Conservation (phyloP, 441 rosid genomes). For the Rhodomyrtus psidioides region DNA sequence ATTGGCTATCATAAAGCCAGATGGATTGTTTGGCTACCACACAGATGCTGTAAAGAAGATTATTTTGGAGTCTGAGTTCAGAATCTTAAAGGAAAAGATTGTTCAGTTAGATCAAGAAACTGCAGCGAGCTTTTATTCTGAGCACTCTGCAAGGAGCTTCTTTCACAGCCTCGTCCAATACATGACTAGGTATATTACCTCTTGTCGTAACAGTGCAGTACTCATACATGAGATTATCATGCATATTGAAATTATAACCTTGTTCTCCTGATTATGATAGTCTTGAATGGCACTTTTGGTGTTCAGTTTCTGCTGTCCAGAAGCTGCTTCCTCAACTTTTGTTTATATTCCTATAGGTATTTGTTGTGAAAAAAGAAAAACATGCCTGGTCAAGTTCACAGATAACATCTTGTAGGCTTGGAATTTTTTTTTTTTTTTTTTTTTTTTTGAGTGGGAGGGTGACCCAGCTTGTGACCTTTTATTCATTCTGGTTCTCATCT, state of each 20-base stretch:
- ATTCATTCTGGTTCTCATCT: neutral
- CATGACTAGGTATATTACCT: conserved; percentile 54
- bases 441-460: neutral
- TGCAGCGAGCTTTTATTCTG: too few relatives aligned
- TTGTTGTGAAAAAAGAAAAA: neutral
- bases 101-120: too few relatives aligned
- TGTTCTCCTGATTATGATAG: neutral
- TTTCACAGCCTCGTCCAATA: conserved; percentile 57
- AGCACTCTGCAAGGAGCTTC: conserved; percentile 62
- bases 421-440: neutral
- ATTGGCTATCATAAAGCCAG: too few relatives aligned
- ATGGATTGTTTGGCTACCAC: too few relatives aligned
- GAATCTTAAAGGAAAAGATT: too few relatives aligned
- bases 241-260: neutral
- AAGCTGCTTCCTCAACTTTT: neutral
- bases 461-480: neutral
- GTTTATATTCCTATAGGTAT: neutral
- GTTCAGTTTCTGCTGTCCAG: neutral
- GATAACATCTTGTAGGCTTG: neutral
- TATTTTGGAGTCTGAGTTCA: too few relatives aligned
- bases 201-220: neutral
- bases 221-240: neutral
- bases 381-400: neutral
- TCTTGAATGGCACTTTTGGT: neutral
- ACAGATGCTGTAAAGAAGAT: too few relatives aligned